phyloP scores from a whole-genome alignment of 2,329 filamentous ascomycete genomes.

The Colletotrichum sp. region DNA sequence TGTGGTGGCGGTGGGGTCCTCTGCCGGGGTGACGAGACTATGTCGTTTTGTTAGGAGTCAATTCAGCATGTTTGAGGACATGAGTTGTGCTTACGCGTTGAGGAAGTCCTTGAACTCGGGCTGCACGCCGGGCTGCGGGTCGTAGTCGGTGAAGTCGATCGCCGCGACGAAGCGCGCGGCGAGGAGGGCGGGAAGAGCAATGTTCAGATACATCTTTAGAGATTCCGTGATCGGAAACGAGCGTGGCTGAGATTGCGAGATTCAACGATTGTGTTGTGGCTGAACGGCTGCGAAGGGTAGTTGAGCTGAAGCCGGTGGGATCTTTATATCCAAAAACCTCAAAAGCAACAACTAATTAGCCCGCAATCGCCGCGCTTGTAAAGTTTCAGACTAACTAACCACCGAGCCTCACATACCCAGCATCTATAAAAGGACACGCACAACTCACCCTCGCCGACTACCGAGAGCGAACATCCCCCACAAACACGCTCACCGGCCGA shows the following conservation, averaged over 20 bases:
- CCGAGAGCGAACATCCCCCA: not conserved
- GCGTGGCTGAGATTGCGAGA: not conserved
- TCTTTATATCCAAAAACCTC: not conserved
- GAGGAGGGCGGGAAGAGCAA: not conserved
- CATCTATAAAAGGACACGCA: not conserved
- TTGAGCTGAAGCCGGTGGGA: not conserved
- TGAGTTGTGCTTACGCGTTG: not conserved
- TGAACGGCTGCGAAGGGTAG: not conserved
- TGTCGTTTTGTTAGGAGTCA: not conserved
- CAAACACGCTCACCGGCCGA: not conserved
- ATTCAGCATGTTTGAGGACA: not conserved
- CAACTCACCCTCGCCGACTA: not conserved
- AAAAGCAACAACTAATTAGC: not conserved
- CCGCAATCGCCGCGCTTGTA: not conserved
- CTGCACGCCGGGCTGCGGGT: slow-evolving; percentile 1
- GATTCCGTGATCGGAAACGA: not conserved
- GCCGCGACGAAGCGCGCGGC: not conserved
- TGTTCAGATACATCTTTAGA: not conserved
- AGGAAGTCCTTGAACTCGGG: slow-evolving; percentile 5
- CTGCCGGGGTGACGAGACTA: slow-evolving; percentile 6
- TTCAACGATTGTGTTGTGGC: not conserved
- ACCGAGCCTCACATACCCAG: not conserved
- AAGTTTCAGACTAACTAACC: not conserved
- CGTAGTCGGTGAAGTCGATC: slow-evolving; percentile 3
- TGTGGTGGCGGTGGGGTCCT: slow-evolving; percentile 12